These are phyloP conservation scores for Sphagnum contortum DNA, from an alignment of 225 moss, liverwort and hornwort genomes.

Conservation along the genomic window DNA sequence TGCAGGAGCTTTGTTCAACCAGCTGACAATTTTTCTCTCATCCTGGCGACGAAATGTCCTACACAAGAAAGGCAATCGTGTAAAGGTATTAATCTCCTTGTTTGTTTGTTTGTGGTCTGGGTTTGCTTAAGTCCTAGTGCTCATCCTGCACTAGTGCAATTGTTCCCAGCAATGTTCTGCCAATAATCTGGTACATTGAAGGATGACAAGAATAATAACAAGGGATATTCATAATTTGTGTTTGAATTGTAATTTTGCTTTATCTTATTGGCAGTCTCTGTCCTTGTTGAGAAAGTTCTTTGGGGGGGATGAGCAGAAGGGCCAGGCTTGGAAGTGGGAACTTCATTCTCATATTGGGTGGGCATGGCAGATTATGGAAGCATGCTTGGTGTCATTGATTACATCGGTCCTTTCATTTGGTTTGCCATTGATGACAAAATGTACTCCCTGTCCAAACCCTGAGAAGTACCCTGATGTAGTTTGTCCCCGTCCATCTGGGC, in stretches of 20 bases:
- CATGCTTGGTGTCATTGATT: conserved; percentile 82
- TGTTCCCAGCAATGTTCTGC: no score
- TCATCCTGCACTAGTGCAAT: no score
- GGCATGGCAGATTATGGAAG: conserved; percentile 78
- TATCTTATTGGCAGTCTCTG: no score
- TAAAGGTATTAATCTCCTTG: conserved; percentile 38
- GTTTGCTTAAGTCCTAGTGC: no score
- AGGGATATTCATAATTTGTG: no score
- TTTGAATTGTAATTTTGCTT: no score
- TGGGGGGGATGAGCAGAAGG: no score
- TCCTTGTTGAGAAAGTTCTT: no score
- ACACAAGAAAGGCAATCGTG: conserved; percentile 71
- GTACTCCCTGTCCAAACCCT: conserved; percentile 92
- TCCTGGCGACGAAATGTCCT: conserved; percentile 87
- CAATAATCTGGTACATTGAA: no score
- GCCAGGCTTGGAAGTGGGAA: no score
- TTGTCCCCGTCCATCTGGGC: conserved; percentile 84
- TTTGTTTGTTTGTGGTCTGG: no score
- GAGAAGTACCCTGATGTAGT: conserved; percentile 69
- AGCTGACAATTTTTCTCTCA: conserved; percentile 73
- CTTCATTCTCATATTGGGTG: conserved; percentile 1
- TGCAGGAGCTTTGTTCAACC: conserved; percentile 92
- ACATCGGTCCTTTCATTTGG: conserved; percentile 94
- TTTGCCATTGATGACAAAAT: conserved; percentile 84
- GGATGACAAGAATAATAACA: no score